Percentiles rank a stretch among this genome's conserved stretches.
Evolutionary conservation across 108 stramenopile genomes (phyloP).

Genomic region (Asterionellopsis glacialis): DNA sequence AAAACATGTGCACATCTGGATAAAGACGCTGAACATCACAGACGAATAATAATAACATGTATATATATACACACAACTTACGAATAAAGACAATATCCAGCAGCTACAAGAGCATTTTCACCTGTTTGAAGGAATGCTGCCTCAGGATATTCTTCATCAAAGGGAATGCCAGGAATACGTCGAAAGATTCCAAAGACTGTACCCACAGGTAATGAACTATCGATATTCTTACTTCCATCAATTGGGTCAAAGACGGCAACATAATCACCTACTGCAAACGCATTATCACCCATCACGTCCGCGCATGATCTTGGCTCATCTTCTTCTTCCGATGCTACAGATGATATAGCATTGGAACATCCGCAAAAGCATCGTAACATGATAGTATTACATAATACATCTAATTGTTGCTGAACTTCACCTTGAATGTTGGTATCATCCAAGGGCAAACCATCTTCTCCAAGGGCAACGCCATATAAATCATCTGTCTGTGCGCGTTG

Average conservation of each 20-base stretch:
- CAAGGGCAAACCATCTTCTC: conserved; percentile 39
- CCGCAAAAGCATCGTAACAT: conserved; percentile 85
- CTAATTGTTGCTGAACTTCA: conserved; percentile 85
- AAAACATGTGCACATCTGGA: no score
- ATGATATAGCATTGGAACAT: conserved; percentile 52
- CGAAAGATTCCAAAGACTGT: conserved; percentile 97
- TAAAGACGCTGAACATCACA: background rate
- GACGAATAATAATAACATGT: background rate
- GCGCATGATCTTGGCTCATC: conserved; percentile 69
- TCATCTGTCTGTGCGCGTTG: conserved; percentile 89
- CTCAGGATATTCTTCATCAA: conserved; percentile 12
- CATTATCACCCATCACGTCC: conserved; percentile 80
- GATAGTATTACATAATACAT: conserved; percentile 84
- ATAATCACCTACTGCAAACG: conserved; percentile 79
- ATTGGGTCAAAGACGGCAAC: conserved; percentile 98
- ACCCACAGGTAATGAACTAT: conserved; percentile 94
- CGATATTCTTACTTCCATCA: conserved; percentile 94
- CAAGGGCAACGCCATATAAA: conserved; percentile 79
- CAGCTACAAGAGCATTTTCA: conserved; percentile 69
- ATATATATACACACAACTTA: conserved; percentile 13
- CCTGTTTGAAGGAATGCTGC: conserved; percentile 87
- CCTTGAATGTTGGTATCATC: conserved; percentile 79
- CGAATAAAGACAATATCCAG: conserved; percentile 97
- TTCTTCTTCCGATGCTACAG: conserved; percentile 83
- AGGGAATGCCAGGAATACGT: conserved; percentile 38